Base-by-base conservation (phyloP, 1,284 basidiomycete genomes). In the Naganishia sp. region DNA sequence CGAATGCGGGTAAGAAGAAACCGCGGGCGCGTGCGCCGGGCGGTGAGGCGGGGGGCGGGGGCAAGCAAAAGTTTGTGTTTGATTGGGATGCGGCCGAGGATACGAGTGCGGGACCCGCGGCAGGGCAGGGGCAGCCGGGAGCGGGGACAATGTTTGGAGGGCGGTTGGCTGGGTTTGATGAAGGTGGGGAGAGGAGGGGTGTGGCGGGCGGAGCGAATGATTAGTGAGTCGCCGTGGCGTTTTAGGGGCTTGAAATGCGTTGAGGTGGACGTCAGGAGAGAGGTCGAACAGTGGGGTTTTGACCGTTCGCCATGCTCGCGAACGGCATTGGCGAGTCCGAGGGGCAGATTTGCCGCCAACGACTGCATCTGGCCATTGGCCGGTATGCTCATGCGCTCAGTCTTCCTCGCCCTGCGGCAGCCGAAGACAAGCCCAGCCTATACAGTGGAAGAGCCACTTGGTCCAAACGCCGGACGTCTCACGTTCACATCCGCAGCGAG, bases 81-180 rank as follows among this genome's bases (percentile, higher is more conserved):
- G 95, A 98, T 76, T 98, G 95, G 94, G 94, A 93, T 74, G 88
- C 88, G 56, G 88, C 89, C 75, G 94, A 97, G 74, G 94, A 97
- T 77, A 96, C 94, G 17, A 87, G 88, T 73, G 82, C 45, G 69
- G 70, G 17, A 21, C 11, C 67, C 71, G 21, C 72, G 71, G 71
- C 65, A 60, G 15, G 63, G 63, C 11, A 67, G 84, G 85, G 6
- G 87, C 86, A 1, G 83, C 31, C 86, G 1, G 83, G 83, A 54
- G 85, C 85, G 57, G 89, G 90, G 1, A 85, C 91, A 41, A 92
- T 91, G 88, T 90, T 91, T 80, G 91, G 91, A 9, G 84, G 90
- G 9, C 88, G 90, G 11, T 80, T 93, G 65, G 91, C 90, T 6
- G 91, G 91, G 5, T 91, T 92, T 84, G 91, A 92, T 72, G 90